Evolutionary conservation across 169 alveolate species (phyloP).

Genomic region (Eimeria zaria): DNA sequence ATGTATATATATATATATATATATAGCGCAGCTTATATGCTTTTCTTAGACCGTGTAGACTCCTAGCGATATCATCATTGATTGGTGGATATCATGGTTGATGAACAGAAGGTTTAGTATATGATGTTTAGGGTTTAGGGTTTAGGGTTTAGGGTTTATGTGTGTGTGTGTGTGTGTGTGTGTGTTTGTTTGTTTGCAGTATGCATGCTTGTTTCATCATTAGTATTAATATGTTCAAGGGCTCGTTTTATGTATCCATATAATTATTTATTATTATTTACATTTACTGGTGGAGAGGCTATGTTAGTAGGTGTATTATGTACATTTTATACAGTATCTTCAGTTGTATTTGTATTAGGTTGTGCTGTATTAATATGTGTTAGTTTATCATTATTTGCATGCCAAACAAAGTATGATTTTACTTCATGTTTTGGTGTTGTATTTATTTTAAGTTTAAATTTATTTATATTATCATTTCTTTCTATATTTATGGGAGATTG

Average conservation of each 20-base stretch:
- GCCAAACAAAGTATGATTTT: slow-evolving; percentile 87
- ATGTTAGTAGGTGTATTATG: slow-evolving; percentile 48
- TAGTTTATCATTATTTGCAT: slow-evolving; percentile 87
- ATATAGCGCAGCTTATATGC: too few relatives aligned
- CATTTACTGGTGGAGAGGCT: slow-evolving; percentile 79
- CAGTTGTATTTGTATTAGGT: slow-evolving; percentile 77
- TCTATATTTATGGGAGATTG: slow-evolving; percentile 77
- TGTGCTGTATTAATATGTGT: slow-evolving; percentile 82
- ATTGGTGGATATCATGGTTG: too few relatives aligned
- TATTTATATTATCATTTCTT: slow-evolving; percentile 83
- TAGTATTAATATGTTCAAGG: slow-evolving; percentile 61
- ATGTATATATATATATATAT: too few relatives aligned
- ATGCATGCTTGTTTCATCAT: slow-evolving; percentile 16
- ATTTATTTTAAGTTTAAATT: slow-evolving; percentile 69
- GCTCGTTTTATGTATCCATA: slow-evolving; percentile 66
- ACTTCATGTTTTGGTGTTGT: slow-evolving; percentile 86
- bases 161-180: background rate
- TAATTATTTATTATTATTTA: slow-evolving; percentile 80
- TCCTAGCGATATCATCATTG: too few relatives aligned
- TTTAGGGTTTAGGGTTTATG: slow-evolving; percentile 33
- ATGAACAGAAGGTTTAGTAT: too few relatives aligned
- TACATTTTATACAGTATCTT: background rate
- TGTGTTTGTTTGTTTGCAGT: slow-evolving; percentile 39
- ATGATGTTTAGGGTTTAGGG: slow-evolving; percentile 40
- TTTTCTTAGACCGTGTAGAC: too few relatives aligned